phyloP scores from a whole-genome alignment of 345 rosid genomes.

The Rhodamnia argentea region DNA sequence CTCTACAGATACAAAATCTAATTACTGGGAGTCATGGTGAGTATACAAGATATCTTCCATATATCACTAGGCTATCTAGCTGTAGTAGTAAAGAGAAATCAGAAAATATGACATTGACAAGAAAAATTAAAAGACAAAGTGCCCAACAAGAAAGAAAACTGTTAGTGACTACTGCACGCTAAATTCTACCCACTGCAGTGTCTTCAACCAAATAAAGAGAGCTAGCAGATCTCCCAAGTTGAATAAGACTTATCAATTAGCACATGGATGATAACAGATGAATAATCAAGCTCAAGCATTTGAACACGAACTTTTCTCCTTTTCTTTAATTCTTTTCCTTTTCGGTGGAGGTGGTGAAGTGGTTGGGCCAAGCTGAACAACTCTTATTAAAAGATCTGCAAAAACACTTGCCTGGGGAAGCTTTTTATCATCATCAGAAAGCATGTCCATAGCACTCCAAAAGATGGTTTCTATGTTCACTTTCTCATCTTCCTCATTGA shows the following conservation, averaged over 20 bases:
- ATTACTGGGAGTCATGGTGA: neutral
- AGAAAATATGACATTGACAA: neutral
- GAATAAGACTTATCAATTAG: neutral
- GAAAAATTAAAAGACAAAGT: neutral
- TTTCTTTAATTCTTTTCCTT: neutral
- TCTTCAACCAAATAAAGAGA: neutral
- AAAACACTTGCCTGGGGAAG: slow-evolving; percentile 87
- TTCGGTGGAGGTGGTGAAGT: neutral
- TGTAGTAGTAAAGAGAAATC: neutral
- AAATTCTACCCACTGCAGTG: neutral
- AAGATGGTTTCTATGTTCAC: slow-evolving; percentile 68
- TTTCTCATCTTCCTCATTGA: slow-evolving; percentile 87
- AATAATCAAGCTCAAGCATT: neutral
- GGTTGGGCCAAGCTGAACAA: neutral
- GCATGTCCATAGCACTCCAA: slow-evolving; percentile 97
- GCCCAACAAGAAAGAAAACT: neutral
- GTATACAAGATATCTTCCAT: neutral
- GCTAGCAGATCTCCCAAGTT: neutral
- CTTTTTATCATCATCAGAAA: slow-evolving; percentile 95
- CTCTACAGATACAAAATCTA: neutral
- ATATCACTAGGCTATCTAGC: neutral
- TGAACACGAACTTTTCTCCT: neutral
- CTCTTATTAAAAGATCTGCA: slow-evolving; percentile 1
- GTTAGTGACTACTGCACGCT: neutral
- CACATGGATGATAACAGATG: neutral